Evolutionary conservation across 768 basidiomycete genomes (phyloP), one percentile per base, ranked within the genome.

Genomic region (Mrakia gelida): DNA sequence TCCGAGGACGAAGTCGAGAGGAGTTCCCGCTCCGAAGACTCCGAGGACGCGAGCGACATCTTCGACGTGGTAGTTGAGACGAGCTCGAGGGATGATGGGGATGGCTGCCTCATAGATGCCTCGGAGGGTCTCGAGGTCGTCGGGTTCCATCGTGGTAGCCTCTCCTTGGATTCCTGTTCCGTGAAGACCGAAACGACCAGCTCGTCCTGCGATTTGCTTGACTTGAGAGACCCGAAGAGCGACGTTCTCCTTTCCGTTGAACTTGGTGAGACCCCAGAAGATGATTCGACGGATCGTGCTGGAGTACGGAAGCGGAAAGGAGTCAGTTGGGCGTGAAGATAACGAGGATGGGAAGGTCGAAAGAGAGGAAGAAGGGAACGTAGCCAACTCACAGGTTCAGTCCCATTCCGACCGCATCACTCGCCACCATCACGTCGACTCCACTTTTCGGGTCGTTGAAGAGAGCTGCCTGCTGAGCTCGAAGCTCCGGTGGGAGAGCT

Each of bases 361-460:
- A 30, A 73, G 41, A 77, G 11, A 4, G 23, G 59, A 67, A 45
- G 56, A 73, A 45, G 32, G 52, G 41, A 28, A 28, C 26, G 63
- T 34, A 18, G 13, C 43, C 28, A 26, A 26, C 84, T 80, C 83
- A 98, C 97, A 99, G 85, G 82, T 99, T 98, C 30, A 99, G 87
- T 0, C 97, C 97, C 94, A 99, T 95, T 2, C 97, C 95, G 71
- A 98, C 91, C 0, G 95, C 94, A 82, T 99, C 97, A 81, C 92
- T 95, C 1, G 93, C 96, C 26, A 98, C 89, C 61, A 99, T 87
- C 2, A 98, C 91, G 81, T 96, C 92, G 81, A 92, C 92, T 1
- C 89, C 91, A n/a, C 91, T 92, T 61, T 89, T 82, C 0, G 89
- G 89, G 79, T 93, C 89, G 81, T 99, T 98, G 87, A 98, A 98